Base-by-base conservation (phyloP, 192 early-diverging fungal species). In the Linnemannia zychae region DNA sequence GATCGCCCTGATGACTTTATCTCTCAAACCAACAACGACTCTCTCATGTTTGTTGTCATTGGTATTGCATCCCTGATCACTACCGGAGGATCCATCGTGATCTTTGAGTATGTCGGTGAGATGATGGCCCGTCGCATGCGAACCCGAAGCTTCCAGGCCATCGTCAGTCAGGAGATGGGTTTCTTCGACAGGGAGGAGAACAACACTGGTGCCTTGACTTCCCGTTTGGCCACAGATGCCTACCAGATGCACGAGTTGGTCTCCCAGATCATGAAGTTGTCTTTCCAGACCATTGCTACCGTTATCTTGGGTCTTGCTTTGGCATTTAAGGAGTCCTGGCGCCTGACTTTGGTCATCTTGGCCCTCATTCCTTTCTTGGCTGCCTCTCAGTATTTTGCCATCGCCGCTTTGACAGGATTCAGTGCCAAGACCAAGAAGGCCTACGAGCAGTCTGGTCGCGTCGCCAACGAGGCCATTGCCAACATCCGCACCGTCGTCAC, bases 131-230 rank as follows among this genome's bases (percentile, higher is more conserved):
- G 83, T 63, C 83, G 83, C n/a, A 85, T 85, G 83, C 60, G 83
- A 76, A 71, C 77, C 67, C 38, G 17, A 36, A 85, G 83, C 67
- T 85, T 85, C 74, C 68, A 84, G 71, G 88, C 94, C 24, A 94
- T 98, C 71, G 77, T 98, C 69, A 88, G 91, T n/a, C 97, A 98
- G 85, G 95, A 98, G 37, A 95, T 97, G 76, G 95, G 87, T 4
- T 98, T 93, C 89, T 98, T 97, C 86, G 97, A 98, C 85, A 65
- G 82, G 17, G 90, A 92, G 73, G 88, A 89, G 75, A 95, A 95
- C 80, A 88, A 92, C 74, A 94, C 93, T 1, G 96, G 96, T 49
- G 96, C 96, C 72, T 90, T 98, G 33, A 91, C 96, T 22, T 95
- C 94, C 40, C 92, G 96, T 31, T 87, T 98, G 69, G 93, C 94